Base-by-base conservation (phyloP, 371 early-diverging fungal species). In the Mucor ambiguus region DNA sequence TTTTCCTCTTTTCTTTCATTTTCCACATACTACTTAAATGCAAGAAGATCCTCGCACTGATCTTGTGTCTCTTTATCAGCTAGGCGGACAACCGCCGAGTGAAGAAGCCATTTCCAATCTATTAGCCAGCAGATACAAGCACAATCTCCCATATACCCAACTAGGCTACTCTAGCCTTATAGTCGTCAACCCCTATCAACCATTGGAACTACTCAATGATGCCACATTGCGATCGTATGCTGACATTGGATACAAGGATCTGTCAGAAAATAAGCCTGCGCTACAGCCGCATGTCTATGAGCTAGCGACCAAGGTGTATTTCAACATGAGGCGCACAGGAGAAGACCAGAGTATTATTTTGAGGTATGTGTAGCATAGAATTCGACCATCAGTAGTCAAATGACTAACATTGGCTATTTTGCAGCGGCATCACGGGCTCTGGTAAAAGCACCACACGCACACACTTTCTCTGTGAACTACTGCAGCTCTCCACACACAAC, bases 361-460 rank as follows among this genome's bases (percentile, higher is more conserved):
- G 75, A 92, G 81, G 87, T 93, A 44, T 5, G 20, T 54, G n/a
- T 58, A 26, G 24, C 35, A 46, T 37, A 30, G 5, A 3, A 30
- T 3, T 30, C 14, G 22, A n/a, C n/a, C n/a, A n/a, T n/a, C 20
- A 64, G 41, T 7, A 33, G 48, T 24, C 48, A 46, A 46, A 46
- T 9, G n/a, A n/a, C n/a, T 46, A 46, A 46, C n/a, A 0, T 8
- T 29, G 37, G 2, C 4, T 7, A 30, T 30, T 3, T 30, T 11
- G 46, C 70, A 92, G 93, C 64, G 97, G 97, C 33, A 87, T 92
- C 49, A 85, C 90, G 26, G 96, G 95, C 10, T 88, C 91, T 22
- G 97, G 97, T 32, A 95, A 95, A 70, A 84, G 93, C 5, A 88
- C 84, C 41, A 78, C 87, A 3, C 85, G 90, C 30, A 80, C 82